phyloP scores from a whole-genome alignment of 148 eudicot species.

The Nyssa sinensis region DNA sequence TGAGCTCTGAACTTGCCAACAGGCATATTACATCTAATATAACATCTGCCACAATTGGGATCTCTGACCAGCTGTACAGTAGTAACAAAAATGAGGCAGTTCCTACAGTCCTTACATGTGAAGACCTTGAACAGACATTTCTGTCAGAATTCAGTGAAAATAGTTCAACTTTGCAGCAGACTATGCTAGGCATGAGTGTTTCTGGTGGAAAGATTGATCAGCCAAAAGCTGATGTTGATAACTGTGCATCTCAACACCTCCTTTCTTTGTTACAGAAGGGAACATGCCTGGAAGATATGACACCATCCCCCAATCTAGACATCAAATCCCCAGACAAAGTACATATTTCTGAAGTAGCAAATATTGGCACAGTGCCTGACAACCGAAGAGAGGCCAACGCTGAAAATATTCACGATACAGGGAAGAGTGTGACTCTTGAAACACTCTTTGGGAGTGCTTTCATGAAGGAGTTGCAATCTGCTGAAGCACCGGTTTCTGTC shows the following conservation, averaged over 20 bases:
- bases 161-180: constrained; percentile 30
- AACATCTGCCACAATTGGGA: constrained; percentile 32
- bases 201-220: constrained; percentile 29
- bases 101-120: constrained; percentile 84
- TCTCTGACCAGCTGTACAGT: constrained; percentile 32
- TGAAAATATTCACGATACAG: constrained; percentile 26
- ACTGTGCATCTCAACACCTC: constrained; percentile 73
- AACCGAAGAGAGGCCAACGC: constrained; percentile 31
- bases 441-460: constrained; percentile 86
- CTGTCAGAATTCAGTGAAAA: constrained; percentile 60
- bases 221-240: constrained; percentile 39
- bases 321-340: constrained; percentile 26
- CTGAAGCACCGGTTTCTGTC: constrained; percentile 66
- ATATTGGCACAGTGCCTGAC: constrained; percentile 18
- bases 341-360: constrained; percentile 23
- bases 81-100: constrained; percentile 38
- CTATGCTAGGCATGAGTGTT: constrained; percentile 23
- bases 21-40: constrained; percentile 24
- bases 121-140: constrained; percentile 92
- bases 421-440: constrained; percentile 65
- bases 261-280: constrained; percentile 79
- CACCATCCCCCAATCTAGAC: constrained; percentile 21
- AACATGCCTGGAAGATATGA: constrained; percentile 24
- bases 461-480: constrained; percentile 86
- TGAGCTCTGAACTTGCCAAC: constrained; percentile 22